These are phyloP conservation scores for Adansonia gregorii DNA, from an alignment of 441 rosid genomes.

Conservation along the genomic window DNA sequence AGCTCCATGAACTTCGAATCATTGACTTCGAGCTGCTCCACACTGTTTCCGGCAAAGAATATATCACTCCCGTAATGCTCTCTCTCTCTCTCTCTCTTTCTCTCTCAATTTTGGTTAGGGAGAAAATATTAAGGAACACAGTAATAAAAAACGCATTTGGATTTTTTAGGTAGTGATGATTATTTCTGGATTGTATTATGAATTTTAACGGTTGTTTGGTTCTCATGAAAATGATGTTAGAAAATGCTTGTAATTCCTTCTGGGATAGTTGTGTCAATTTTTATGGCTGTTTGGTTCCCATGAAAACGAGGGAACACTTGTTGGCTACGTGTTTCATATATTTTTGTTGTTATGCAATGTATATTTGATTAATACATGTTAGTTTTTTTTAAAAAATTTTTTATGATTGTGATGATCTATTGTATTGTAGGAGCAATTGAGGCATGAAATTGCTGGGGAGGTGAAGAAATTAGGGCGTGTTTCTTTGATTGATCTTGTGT, in stretches of 20 bases:
- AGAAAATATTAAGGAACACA: constrained; percentile 19
- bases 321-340: neutral
- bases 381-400: no score
- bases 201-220: neutral
- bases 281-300: neutral
- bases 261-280: neutral
- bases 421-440: constrained; percentile 71
- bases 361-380: constrained; percentile 9
- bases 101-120: constrained; percentile 26
- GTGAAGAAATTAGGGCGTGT: constrained; percentile 75
- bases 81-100: neutral
- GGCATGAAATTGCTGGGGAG: constrained; percentile 67
- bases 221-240: neutral
- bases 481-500: constrained; percentile 84
- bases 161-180: neutral
- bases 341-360: neutral
- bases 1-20: constrained; percentile 90
- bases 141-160: neutral
- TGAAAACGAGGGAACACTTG: neutral
- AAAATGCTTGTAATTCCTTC: neutral
- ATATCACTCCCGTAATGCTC: constrained; percentile 73
- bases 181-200: neutral
- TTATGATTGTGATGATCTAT: constrained; percentile 15
- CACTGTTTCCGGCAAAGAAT: constrained; percentile 94
- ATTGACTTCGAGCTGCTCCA: constrained; percentile 97